Percentiles rank a stretch among this genome's conserved stretches.
Evolutionary conservation across 345 rosid species (phyloP).

Genomic region (Corymbia maculata): DNA sequence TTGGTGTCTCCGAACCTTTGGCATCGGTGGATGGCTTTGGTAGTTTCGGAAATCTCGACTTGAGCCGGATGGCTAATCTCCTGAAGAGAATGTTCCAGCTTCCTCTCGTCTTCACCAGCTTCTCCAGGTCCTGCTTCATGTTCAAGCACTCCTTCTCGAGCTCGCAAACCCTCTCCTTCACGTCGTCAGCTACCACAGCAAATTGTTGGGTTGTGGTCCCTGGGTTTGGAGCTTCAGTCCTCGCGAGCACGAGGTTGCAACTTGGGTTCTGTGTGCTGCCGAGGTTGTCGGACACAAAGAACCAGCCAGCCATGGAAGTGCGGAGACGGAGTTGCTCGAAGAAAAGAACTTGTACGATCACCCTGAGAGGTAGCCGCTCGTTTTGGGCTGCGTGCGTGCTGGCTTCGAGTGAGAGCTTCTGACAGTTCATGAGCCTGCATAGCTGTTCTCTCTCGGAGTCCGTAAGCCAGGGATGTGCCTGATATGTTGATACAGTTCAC

Average conservation of each 20-base stretch:
- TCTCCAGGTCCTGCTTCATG: conserved; percentile 76
- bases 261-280: conserved; percentile 28
- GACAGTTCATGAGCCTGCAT: conserved; percentile 76
- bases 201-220: conserved; percentile 1
- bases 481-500: background rate
- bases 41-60: conserved; percentile 18
- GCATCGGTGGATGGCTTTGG: background rate
- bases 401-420: conserved; percentile 86
- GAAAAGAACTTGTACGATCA: conserved; percentile 83
- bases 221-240: conserved; percentile 10
- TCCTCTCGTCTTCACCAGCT: conserved; percentile 54
- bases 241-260: conserved; percentile 28
- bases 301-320: conserved; percentile 65
- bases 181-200: conserved; percentile 22
- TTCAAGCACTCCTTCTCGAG: conserved; percentile 71
- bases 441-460: conserved; percentile 73
- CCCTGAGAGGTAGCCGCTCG: conserved; percentile 82
- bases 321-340: conserved; percentile 85
- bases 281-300: conserved; percentile 49
- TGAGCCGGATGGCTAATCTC: conserved; percentile 20
- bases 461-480: conserved; percentile 92
- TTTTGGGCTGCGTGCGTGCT: conserved; percentile 93
- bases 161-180: conserved; percentile 61
- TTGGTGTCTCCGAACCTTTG: conserved; percentile 1
- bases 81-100: conserved; percentile 50